Percentiles rank a stretch among this genome's conserved stretches.
Conservation (phyloP, 768 basidiomycete genomes). For the Strobilomyces confusus region DNA sequence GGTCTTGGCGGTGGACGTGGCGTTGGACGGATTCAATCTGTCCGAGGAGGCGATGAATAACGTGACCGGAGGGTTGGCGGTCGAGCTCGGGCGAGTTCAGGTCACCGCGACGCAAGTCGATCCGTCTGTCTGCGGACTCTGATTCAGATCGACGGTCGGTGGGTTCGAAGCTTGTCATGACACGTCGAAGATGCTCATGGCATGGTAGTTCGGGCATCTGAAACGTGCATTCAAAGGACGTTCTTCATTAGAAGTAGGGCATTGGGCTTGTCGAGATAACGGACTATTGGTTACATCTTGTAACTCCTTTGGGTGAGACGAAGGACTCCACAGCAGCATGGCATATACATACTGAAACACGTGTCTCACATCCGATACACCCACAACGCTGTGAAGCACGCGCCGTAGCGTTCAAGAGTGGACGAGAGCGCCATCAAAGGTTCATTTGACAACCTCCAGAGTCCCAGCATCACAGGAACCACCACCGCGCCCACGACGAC, state of each 20-base stretch:
- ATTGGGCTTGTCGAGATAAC: background rate
- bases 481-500: constrained; percentile 35
- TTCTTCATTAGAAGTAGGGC: background rate
- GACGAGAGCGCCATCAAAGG: constrained; percentile 54
- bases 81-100: constrained; percentile 43
- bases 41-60: constrained; percentile 51
- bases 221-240: background rate
- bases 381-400: constrained; percentile 39
- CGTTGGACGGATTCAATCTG: constrained; percentile 41
- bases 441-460: constrained; percentile 52
- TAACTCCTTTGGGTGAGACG: background rate
- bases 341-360: background rate
- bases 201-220: background rate
- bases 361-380: constrained; percentile 41
- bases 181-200: background rate
- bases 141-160: background rate
- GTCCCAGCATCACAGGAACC: constrained; percentile 53
- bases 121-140: constrained; percentile 45
- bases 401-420: constrained; percentile 42
- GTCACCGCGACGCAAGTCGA: constrained; percentile 42
- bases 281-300: constrained; percentile 1
- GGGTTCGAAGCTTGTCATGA: background rate
- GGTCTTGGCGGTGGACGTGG: constrained; percentile 29
- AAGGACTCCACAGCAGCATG: background rate
- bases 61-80: constrained; percentile 46